phyloP scores from a whole-genome alignment of 2,329 filamentous ascomycete species.

The Pseudohalonectria lignicola region DNA sequence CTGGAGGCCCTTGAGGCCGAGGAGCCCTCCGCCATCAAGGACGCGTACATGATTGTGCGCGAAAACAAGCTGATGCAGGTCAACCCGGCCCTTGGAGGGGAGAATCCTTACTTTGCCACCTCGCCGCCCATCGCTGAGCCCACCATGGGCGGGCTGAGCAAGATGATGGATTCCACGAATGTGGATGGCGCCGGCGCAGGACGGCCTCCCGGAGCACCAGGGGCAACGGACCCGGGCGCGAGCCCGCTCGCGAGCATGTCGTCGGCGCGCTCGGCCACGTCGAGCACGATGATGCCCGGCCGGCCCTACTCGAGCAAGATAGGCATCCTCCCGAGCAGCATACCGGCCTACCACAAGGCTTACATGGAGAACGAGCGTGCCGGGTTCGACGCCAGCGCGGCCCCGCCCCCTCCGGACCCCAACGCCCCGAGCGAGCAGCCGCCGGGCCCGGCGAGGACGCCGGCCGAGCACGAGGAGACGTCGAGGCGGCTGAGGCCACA shows the following conservation, averaged over 20 bases:
- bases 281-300: slow-evolving; percentile 9
- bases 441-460: slow-evolving; percentile 39
- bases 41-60: slow-evolving; percentile 94
- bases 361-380: slow-evolving; percentile 67
- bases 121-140: slow-evolving; percentile 37
- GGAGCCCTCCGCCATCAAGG: slow-evolving; percentile 96
- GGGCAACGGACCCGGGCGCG: slow-evolving; percentile 22
- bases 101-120: slow-evolving; percentile 29
- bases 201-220: too few relatives aligned
- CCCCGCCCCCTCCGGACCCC: slow-evolving; percentile 31
- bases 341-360: slow-evolving; percentile 83
- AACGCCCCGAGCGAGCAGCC: slow-evolving; percentile 33
- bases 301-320: slow-evolving; percentile 70
- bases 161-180: slow-evolving; percentile 26
- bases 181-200: slow-evolving; percentile 14
- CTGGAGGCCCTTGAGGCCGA: slow-evolving; percentile 85
- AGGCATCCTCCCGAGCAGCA: slow-evolving; percentile 79
- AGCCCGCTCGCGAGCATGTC: slow-evolving; percentile 44
- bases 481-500: slow-evolving; percentile 78
- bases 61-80: slow-evolving; percentile 97
- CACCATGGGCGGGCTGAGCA: slow-evolving; percentile 44
- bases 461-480: slow-evolving; percentile 72
- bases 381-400: slow-evolving; percentile 28
- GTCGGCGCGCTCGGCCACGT: slow-evolving; percentile 41
- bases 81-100: slow-evolving; percentile 48